phyloP scores from a whole-genome alignment of 768 basidiomycete species.

The Lactarius psammicola region DNA sequence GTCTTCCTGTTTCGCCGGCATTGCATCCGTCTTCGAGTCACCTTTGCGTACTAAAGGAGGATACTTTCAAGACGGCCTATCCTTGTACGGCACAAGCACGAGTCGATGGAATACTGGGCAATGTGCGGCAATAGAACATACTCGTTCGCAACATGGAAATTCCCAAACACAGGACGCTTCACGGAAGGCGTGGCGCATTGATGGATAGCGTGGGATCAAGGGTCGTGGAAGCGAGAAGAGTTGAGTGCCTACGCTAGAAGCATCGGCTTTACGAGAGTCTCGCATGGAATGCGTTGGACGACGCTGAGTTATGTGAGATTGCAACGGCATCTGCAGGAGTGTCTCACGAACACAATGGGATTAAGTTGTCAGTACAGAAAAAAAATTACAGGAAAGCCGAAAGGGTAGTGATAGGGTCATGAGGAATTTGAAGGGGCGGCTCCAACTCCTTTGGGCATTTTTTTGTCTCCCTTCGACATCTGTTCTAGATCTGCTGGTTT shows the following conservation, averaged over 20 bases:
- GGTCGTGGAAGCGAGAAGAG: not conserved
- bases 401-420: slow-evolving; percentile 14
- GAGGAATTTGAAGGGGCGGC: slow-evolving; percentile 24
- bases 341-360: not conserved
- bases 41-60: not conserved
- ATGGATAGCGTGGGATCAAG: not conserved
- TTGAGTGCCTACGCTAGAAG: slow-evolving; percentile 2
- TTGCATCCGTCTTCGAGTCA: not conserved
- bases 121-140: not conserved
- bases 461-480: slow-evolving; percentile 77
- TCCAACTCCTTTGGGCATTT: slow-evolving; percentile 85
- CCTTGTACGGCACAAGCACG: not conserved
- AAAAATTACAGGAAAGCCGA: slow-evolving; percentile 7
- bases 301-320: not conserved
- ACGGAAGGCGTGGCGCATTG: not conserved
- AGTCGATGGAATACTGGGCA: not conserved
- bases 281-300: not conserved
- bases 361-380: slow-evolving; percentile 9
- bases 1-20: not conserved
- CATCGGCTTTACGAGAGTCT: not conserved
- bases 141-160: not conserved
- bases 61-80: not conserved
- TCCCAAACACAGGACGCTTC: not conserved
- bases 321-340: not conserved
- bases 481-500: slow-evolving; percentile 81